Evolutionary conservation across 2,329 filamentous ascomycete genomes (phyloP), one percentile per base, ranked within the genome.

Genomic region (Colletotrichum zoysiae): DNA sequence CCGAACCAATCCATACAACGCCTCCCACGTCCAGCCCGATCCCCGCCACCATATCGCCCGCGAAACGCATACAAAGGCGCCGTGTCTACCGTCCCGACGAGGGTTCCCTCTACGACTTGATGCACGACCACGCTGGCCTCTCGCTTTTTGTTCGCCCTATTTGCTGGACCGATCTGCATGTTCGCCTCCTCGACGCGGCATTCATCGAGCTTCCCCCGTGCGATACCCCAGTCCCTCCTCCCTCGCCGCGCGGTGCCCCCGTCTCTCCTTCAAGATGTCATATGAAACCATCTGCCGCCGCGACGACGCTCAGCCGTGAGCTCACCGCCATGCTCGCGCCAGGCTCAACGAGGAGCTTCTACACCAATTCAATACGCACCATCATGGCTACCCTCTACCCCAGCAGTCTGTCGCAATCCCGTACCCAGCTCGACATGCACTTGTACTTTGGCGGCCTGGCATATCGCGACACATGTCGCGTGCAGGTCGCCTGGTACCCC

Each of bases 151-250:
- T 87, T 59, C 82, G 84, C 35, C 88, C 88, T 2, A 84, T 89
- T 57, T 85, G 83, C 76, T 90, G 88, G 88, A 89, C 85, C 20
- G 87, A 89, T 65, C 68, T 81, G 1, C 88, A 90, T 71, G 76
- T 82, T 12, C 77, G 80, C 55, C 78, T 89, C 2, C 85, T 90
- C 7, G 83, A 82, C 33, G 85, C 82, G 20, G 78, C 78, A 55
- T 90, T 88, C 78, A 71, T 78, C 35, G 79, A 84, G 74, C 79
- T 82, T 18, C 81, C 84, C 20, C 76, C 82, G 6, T 83, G 84
- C 76, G 78, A 79, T 48, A 82, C 78, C 7, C 85, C 86, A 2
- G 76, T 82, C 3, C 86, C 86, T 1, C 74, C 74, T 16, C 76
- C 77, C 18, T 73, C 70, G 16, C 70, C 70, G 12, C 70, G 70